These are phyloP conservation scores for Ceratobasidium sp. DNA, from an alignment of 1,284 basidiomycete species.

Conservation along the genomic window DNA sequence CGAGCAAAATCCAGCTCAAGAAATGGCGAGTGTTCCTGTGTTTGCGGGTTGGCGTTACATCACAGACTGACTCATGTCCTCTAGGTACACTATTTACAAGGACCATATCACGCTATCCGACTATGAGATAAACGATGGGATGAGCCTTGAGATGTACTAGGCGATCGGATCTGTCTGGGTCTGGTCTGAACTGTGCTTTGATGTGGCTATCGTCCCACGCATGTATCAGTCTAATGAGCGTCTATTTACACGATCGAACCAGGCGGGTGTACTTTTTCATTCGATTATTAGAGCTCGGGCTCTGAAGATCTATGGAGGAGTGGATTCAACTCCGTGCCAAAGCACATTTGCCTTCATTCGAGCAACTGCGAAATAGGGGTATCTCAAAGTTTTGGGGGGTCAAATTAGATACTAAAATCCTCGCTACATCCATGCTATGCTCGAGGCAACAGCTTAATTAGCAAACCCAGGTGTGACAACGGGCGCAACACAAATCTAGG, in stretches of 20 bases:
- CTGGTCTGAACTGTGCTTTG: background rate
- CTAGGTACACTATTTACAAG: slow-evolving; percentile 91
- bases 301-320: background rate
- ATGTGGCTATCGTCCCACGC: background rate
- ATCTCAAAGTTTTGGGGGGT: background rate
- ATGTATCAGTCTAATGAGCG: background rate
- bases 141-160: slow-evolving; percentile 94
- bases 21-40: slow-evolving; percentile 79
- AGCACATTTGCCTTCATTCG: background rate
- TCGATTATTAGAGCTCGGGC: background rate
- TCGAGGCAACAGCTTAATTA: too few relatives aligned
- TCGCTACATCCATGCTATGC: background rate
- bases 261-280: background rate
- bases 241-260: background rate
- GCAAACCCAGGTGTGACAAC: too few relatives aligned
- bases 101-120: slow-evolving; percentile 94
- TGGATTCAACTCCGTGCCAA: too few relatives aligned
- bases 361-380: background rate
- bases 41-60: background rate
- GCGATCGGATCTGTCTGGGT: slow-evolving; percentile 16
- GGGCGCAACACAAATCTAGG: background rate
- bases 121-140: slow-evolving; percentile 95
- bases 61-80: background rate
- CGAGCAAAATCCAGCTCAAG: slow-evolving; percentile 90
- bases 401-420: background rate